Conservation (phyloP, 257 asterid genomes). For the Oldenlandia corymbosa region DNA sequence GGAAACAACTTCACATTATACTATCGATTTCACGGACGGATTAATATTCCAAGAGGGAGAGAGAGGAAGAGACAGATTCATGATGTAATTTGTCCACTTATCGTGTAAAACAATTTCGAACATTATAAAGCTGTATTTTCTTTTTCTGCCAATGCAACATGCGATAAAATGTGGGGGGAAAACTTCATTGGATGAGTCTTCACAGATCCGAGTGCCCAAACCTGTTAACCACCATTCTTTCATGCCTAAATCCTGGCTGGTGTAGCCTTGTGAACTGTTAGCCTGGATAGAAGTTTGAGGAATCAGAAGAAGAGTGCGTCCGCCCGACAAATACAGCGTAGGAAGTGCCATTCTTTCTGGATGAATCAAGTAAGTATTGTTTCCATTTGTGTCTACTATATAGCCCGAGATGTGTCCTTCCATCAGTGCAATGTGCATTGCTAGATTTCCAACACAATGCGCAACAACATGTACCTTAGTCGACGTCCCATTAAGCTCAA, state of each 20-base stretch:
- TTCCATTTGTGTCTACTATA: conserved; percentile 39
- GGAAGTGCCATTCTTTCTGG: conserved; percentile 48
- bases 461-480: conserved; percentile 37
- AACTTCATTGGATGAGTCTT: conserved; percentile 29
- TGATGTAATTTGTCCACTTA: no score
- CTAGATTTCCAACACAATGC: conserved; percentile 50
- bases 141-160: conserved; percentile 36
- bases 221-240: conserved; percentile 42
- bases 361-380: conserved; percentile 33
- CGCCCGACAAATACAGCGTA: conserved; percentile 45
- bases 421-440: conserved; percentile 47
- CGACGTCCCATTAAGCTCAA: conserved; percentile 24
- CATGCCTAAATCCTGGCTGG: conserved; percentile 45
- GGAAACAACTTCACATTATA: no score
- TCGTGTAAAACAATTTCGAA: no score
- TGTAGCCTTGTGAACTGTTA: conserved; percentile 49
- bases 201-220: conserved; percentile 54
- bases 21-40: no score
- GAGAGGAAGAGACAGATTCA: no score
- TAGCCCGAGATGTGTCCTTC: conserved; percentile 46
- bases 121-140: conserved; percentile 6
- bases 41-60: no score
- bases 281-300: conserved; percentile 46
- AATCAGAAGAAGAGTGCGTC: conserved; percentile 36
- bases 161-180: conserved; percentile 34